Base-by-base conservation (phyloP, 805 yeast species). In the Ogataea degrootiae region DNA sequence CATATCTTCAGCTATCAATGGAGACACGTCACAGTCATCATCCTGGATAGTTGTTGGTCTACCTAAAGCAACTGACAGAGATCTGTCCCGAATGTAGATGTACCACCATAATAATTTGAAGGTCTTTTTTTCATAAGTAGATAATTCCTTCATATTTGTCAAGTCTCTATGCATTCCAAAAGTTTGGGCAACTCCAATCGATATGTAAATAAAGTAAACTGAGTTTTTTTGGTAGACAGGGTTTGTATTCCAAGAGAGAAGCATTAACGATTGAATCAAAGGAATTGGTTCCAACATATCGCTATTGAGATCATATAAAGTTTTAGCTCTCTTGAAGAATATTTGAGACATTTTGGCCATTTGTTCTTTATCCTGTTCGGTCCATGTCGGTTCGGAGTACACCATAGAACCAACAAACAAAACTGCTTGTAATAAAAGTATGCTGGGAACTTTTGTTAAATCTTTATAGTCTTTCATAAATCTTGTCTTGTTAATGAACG, bases 201-300 rank as follows among this genome's bases (percentile, higher is more conserved):
- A 87, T 8, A 82, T 77, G 36, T 85, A 70, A 3, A 83, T 78
- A 90, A 90, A 85, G 61, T 82, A 83, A 56, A 75, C 82, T 1
- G 82, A 76, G 59, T 82, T 84, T 41, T 80, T 79, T 29, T 85
- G 50, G 40, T 35, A 75, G 22, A 83, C 82, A 53, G 80, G 87
- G 57, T 85, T 86, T 86, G 85, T 67, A 82, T 84, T n/a, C 87
- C 89, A 23, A 89, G 74, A 56, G 79, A 84, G 71, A 35, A 85
- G 63, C 29, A 79, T 65, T 34, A 83, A 69, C 0, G 87, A 73
- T 57, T 81, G 86, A 9, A 84, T 72, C 19, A 82, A 66, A 6
- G 77, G 68, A 2, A 80, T 71, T 2, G 84, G 79, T 60, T 83
- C 87, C 43, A 74, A 70, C 79, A 5, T 85, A 61, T 85, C 91